Base-by-base conservation (phyloP, 345 rosid species). In the Iberis pinnata region DNA sequence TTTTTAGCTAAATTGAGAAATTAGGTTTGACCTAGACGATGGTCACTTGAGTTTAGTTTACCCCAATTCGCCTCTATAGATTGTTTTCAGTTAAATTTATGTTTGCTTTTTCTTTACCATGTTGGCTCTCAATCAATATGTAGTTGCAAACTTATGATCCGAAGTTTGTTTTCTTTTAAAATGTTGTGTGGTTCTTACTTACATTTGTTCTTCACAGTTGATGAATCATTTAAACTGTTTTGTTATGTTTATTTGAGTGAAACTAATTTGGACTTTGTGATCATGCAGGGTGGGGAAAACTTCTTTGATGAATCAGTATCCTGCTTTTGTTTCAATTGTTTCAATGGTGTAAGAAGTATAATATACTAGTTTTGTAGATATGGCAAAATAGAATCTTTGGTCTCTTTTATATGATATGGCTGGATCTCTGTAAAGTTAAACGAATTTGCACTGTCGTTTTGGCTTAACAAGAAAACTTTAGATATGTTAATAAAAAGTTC, bases 251-350 rank as follows among this genome's bases (percentile, higher is more conserved):
- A 29, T 9, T 29, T 29, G 8, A 29, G 33, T 6, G 33, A 29
- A 29, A 29, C 33, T 29, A 9, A 29, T 3, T 29, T 29, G 8
- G 33, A 29, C 33, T 70, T 38, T 63, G 18, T 64, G 1, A 12
- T 65, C 60, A 45, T 69, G 46, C 76, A 90, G 98, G 81, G 98
- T 90, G 9, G 95, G 98, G 55, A 87, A 84, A 83, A 90, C 95
- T 18, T 90, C 95, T 8, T 75, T 84, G 85, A 90, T 90, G 96
- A 90, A 84, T 67, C 98, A 87, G 95, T 90, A 87, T 73, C 83
- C 87, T 73, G 27, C 8, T 9, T 0, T 38, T 41, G 3, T 38
- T 6, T 35, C 47, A 16, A 40, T 22, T 22, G 6, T 6, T 22
- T 2, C 25, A 22, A 12, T 17, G 6, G 26, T 13, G 14, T 38